Evolutionary conservation across 345 rosid genomes (phyloP).

Genomic region (Euphorbia lathyris): DNA sequence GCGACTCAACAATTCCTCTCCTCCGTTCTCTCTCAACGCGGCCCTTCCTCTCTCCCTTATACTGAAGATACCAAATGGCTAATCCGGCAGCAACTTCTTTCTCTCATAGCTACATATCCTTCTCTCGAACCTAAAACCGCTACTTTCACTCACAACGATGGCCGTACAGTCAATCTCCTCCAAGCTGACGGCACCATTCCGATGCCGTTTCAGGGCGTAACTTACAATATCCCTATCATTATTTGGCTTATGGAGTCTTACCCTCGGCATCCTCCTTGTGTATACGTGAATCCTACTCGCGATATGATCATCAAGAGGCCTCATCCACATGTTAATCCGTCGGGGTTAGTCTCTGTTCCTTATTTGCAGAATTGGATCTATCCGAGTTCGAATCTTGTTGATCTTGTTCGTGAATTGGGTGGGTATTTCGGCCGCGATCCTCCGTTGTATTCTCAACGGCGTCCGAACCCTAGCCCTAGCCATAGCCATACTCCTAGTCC

Average conservation of each 20-base stretch:
- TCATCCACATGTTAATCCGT: conserved; percentile 75
- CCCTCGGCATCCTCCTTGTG: conserved; percentile 76
- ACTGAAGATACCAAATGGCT: conserved; percentile 75
- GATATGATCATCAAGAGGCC: conserved; percentile 94
- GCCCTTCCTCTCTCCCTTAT: conserved; percentile 77
- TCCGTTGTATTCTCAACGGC: conserved; percentile 82
- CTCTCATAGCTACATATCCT: conserved; percentile 48
- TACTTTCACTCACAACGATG: conserved; percentile 93
- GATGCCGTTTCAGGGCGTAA: conserved; percentile 71
- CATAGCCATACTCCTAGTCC: conserved; percentile 11
- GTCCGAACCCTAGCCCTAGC: conserved; percentile 34
- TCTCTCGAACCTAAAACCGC: conserved; percentile 86
- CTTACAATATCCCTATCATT: conserved; percentile 86
- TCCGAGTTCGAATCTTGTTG: conserved; percentile 76
- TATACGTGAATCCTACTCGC: conserved; percentile 89
- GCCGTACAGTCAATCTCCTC: conserved; percentile 81
- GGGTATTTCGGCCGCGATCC: conserved; percentile 66
- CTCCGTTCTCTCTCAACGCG: conserved; percentile 78
- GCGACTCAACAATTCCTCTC: conserved; percentile 71
- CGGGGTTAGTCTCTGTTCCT: conserved; percentile 73
- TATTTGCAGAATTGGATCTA: conserved; percentile 82
- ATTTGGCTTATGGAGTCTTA: conserved; percentile 92
- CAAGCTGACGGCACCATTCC: conserved; percentile 91
- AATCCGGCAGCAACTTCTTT: conserved; percentile 85
- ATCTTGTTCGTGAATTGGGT: conserved; percentile 55